Percentiles rank a stretch among this genome's conserved stretches.
Conservation (phyloP, 768 basidiomycete species). For the Agaricus sinodeliciosus region DNA sequence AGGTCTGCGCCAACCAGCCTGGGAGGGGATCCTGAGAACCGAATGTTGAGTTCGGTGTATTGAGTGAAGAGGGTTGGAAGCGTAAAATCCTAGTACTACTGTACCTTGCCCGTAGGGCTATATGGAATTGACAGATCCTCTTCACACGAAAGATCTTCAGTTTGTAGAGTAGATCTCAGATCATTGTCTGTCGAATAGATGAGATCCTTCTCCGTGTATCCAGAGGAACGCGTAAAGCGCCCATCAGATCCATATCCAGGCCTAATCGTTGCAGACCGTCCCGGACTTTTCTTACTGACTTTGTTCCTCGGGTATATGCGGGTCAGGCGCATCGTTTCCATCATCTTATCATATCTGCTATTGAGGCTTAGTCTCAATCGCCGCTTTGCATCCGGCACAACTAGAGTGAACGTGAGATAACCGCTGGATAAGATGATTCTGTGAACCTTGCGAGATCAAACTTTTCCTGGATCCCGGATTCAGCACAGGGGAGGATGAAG, state of each 20-base stretch:
- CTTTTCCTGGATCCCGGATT: not conserved
- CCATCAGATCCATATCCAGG: not conserved
- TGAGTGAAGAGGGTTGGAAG: not conserved
- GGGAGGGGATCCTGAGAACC: slow-evolving; percentile 33
- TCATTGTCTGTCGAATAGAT: not conserved
- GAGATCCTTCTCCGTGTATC: too few species aligned
- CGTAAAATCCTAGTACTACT: not conserved
- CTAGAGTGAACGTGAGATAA: slow-evolving; percentile 5
- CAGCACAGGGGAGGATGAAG: not conserved
- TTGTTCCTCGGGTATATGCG: slow-evolving; percentile 12
- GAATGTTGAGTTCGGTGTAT: slow-evolving; percentile 11
- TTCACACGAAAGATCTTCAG: too few species aligned
- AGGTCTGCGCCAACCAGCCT: slow-evolving; percentile 48
- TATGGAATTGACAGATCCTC: not conserved
- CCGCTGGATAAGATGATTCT: not conserved
- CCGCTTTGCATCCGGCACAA: slow-evolving; percentile 32
- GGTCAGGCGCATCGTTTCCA: slow-evolving; percentile 44
- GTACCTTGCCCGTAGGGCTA: not conserved
- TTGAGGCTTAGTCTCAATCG: slow-evolving; percentile 45
- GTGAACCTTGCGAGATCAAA: slow-evolving; percentile 1
- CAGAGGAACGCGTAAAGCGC: too few species aligned
- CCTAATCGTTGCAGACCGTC: not conserved
- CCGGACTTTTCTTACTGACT: not conserved
- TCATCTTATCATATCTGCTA: slow-evolving; percentile 60
- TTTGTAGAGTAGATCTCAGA: not conserved